phyloP scores from a whole-genome alignment of 805 yeast genomes.

The Lipomyces lipofer region DNA sequence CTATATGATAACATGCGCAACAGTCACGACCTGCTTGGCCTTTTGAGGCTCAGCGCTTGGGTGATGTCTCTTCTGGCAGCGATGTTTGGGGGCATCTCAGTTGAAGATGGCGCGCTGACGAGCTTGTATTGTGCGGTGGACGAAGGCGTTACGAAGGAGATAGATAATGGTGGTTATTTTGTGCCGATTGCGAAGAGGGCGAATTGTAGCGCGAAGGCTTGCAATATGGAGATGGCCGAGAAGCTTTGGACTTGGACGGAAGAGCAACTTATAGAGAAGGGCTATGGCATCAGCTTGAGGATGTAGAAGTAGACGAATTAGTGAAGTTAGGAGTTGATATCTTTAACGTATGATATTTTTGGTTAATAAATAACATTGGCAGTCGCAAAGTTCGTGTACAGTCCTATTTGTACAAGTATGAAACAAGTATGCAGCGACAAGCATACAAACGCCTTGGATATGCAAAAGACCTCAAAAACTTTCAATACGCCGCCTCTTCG shows the following conservation, averaged over 20 bases:
- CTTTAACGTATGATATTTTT: too few species aligned
- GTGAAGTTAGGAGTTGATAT: too few species aligned
- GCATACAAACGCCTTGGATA: too few species aligned
- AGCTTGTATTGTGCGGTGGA: constrained; percentile 21
- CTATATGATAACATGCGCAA: constrained; percentile 8
- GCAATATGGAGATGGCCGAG: constrained; percentile 10
- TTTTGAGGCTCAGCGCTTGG: background rate
- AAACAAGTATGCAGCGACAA: too few species aligned
- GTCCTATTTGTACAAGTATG: too few species aligned
- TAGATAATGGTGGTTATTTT: constrained; percentile 23
- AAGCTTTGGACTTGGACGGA: constrained; percentile 27
- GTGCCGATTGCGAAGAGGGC: constrained; percentile 19
- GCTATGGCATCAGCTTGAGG: too few species aligned
- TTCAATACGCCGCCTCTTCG: constrained; percentile 35
- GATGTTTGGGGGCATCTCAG: constrained; percentile 10
- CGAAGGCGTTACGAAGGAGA: constrained; percentile 9
- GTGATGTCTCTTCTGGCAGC: background rate
- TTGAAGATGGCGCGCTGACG: constrained; percentile 25
- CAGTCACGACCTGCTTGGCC: constrained; percentile 10
- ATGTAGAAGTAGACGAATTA: too few species aligned
- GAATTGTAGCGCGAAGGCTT: constrained; percentile 1
- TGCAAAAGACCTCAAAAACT: background rate
- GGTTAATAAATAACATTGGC: too few species aligned
- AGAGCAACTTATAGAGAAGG: constrained; percentile 13
- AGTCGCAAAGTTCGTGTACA: too few species aligned